A percentile compares a stretch with the other conserved stretches of the same genome.
Conservation (phyloP, 1,284 basidiomycete genomes). For the Ustilago xerochloae region DNA sequence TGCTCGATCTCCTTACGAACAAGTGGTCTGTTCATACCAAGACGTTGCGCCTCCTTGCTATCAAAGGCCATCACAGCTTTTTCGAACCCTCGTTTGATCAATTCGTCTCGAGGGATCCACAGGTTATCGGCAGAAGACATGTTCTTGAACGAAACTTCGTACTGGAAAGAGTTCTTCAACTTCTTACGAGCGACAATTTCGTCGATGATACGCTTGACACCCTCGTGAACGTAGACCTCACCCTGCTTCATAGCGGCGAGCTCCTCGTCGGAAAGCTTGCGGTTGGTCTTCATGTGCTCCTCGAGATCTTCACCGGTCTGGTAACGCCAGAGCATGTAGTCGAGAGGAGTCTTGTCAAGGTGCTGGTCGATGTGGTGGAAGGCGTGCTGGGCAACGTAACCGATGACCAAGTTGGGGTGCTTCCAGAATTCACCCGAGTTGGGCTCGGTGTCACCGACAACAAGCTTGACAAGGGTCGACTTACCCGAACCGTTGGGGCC, state of each 20-base stretch:
- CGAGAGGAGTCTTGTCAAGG: slow-evolving; percentile 68
- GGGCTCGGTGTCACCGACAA: slow-evolving; percentile 68
- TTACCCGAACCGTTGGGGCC: slow-evolving; percentile 68
- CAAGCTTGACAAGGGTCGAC: slow-evolving; percentile 68
- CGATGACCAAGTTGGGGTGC: slow-evolving; percentile 69
- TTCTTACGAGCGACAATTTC: slow-evolving; percentile 67
- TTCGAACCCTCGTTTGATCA: slow-evolving; percentile 66
- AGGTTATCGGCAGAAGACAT: slow-evolving; percentile 68
- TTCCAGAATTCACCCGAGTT: slow-evolving; percentile 67
- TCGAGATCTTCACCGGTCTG: slow-evolving; percentile 69
- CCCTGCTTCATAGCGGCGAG: slow-evolving; percentile 65
- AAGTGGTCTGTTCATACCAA: slow-evolving; percentile 66
- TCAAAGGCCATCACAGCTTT: slow-evolving; percentile 66
- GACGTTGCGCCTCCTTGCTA: slow-evolving; percentile 63
- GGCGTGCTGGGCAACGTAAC: slow-evolving; percentile 68
- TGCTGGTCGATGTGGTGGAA: slow-evolving; percentile 69
- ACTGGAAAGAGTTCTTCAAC: slow-evolving; percentile 69
- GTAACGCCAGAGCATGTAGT: slow-evolving; percentile 69
- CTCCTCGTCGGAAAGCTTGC: slow-evolving; percentile 62
- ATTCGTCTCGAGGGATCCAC: slow-evolving; percentile 65
- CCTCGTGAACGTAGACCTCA: slow-evolving; percentile 65
- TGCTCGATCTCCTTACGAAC: slow-evolving; percentile 68
- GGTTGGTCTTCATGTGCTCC: slow-evolving; percentile 66
- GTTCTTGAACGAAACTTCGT: slow-evolving; percentile 68
- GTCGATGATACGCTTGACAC: slow-evolving; percentile 67